Percentiles rank a stretch among this genome's conserved stretches.
These are phyloP conservation scores for Lactarius vividus DNA, from an alignment of 768 basidiomycete genomes.

Conservation along the genomic window DNA sequence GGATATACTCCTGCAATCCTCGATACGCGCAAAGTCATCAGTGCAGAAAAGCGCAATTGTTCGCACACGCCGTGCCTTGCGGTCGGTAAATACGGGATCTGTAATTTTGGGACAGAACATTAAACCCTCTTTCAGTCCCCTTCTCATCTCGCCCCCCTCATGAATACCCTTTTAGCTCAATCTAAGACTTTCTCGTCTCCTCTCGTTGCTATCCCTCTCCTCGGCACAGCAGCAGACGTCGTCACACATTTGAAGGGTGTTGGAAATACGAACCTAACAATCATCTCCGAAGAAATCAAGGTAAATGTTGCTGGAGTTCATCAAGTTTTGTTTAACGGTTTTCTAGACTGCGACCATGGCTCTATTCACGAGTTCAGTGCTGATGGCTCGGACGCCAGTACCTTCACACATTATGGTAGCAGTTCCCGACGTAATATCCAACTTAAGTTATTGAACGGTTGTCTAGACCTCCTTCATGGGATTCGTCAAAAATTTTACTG, in stretches of 20 bases:
- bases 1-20: constrained; percentile 54
- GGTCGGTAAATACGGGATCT: constrained; percentile 47
- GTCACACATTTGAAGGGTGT: constrained; percentile 60
- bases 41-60: constrained; percentile 61
- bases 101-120: not conserved
- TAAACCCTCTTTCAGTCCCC: constrained; percentile 33
- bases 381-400: constrained; percentile 66
- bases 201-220: constrained; percentile 45
- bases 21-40: constrained; percentile 52
- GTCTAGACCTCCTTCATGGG: constrained; percentile 49
- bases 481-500: constrained; percentile 58
- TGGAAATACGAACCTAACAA: constrained; percentile 42
- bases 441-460: constrained; percentile 8
- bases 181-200: constrained; percentile 50
- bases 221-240: constrained; percentile 72
- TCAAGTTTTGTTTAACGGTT: not conserved
- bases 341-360: constrained; percentile 54
- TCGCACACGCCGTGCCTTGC: constrained; percentile 61
- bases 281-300: constrained; percentile 48
- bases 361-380: constrained; percentile 56
- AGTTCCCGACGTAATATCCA: constrained; percentile 26
- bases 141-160: constrained; percentile 46
- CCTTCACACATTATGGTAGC: constrained; percentile 57
- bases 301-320: constrained; percentile 31
- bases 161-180: constrained; percentile 50